Evolutionary conservation across 2,329 filamentous ascomycete genomes (phyloP), one percentile per base, ranked within the genome.

Genomic region (Alternaria sp.): DNA sequence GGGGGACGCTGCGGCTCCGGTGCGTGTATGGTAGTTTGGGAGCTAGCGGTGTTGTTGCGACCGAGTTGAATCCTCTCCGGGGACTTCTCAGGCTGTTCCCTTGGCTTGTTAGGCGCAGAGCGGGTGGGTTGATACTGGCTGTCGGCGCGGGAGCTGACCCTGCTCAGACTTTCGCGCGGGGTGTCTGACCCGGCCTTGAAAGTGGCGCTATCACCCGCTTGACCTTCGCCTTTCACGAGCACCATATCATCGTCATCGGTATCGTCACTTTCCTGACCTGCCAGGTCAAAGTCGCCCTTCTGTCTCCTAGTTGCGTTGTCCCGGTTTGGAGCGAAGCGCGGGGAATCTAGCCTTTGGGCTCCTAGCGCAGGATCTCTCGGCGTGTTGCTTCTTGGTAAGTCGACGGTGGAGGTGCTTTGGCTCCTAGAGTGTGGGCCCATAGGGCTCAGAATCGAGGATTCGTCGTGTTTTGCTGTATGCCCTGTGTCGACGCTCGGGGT

Each of bases 1-100:
- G 81, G 79, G 11, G 82, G 79, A 13, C 79, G 76, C 57, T 76
- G 74, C n/a, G 77, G 67, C 52, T 76, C 72, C 13, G 72, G 72
- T 2, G 74, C 69, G 21, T 71, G 58, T 7, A 73, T 68, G 46
- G 74, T 68, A 15, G 70, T 67, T 47, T 74, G 74, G 12, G 72
- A 61, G 49, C 55, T 74, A 52, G 66, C 67, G 28, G 69, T 43
- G 36, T 40, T 40, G 36, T 40, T 40, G 50, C 66, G 74, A 9
- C 67, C 70, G 6, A 64, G 60, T 55, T 75, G 71, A 9, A 64
- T 70, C 2, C 64, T 57, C 45, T 76, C 73, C 8, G 73, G 65
- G 23, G 56, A 69, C 28, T 68, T 70, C n/a, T 74, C 73, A n/a
- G 70, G 64, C 12, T 62, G 66, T 5, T 76, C 69, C 49, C 71